Evolutionary conservation across 306 rosid species (phyloP).

Genomic region (Argentina anserina): DNA sequence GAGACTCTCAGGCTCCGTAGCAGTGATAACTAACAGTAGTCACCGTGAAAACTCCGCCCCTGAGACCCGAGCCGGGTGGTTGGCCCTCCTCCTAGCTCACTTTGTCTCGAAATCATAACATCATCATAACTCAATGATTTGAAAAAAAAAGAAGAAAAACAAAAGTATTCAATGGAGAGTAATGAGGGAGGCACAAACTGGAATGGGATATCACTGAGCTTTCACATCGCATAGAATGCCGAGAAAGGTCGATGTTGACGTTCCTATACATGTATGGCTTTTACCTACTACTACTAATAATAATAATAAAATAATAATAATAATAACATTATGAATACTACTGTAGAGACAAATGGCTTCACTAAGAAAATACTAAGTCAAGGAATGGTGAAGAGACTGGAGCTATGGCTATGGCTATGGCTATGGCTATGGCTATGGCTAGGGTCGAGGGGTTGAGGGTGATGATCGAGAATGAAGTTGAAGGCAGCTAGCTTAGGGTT

Average conservation of each 20-base stretch:
- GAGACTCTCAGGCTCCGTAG: neutral
- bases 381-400: neutral
- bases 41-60: neutral
- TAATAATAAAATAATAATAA: neutral
- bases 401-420: neutral
- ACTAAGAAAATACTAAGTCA: neutral
- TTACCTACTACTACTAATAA: neutral
- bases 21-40: neutral
- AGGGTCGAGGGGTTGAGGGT: neutral
- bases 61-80: neutral
- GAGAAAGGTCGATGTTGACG: slow-evolving; percentile 18
- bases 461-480: neutral
- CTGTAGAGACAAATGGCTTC: neutral
- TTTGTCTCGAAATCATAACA: neutral
- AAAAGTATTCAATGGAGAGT: neutral
- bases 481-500: neutral
- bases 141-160: neutral
- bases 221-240: slow-evolving; percentile 26
- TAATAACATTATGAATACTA: neutral
- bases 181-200: slow-evolving; percentile 7
- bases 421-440: neutral
- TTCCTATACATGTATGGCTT: slow-evolving; percentile 10
- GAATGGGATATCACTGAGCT: slow-evolving; percentile 25
- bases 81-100: neutral
- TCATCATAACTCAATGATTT: slow-evolving; percentile 11